Conservation (phyloP, 2,329 filamentous ascomycete species). For the Phaeophleospora eucalypticola region DNA sequence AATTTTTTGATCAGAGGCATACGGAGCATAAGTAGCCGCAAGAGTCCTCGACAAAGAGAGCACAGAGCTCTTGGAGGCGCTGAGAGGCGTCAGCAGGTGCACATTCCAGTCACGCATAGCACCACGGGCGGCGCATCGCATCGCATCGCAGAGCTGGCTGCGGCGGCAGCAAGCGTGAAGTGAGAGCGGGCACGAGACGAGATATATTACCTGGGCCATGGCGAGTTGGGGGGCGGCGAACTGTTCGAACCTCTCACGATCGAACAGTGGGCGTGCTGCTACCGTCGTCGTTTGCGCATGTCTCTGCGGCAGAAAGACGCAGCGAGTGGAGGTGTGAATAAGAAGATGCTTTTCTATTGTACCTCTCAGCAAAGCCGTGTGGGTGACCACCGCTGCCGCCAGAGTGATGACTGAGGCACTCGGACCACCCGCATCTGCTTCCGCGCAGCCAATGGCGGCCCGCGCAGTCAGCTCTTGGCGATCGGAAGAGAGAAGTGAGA, state of each 20-base stretch:
- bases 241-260: conserved; percentile 37
- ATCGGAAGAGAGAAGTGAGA: neutral
- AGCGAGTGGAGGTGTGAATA: conserved; percentile 10
- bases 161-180: no score
- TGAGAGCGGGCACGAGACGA: no score
- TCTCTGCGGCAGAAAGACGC: neutral
- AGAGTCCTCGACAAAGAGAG: conserved; percentile 80
- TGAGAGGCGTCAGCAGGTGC: conserved; percentile 44
- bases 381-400: neutral
- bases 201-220: conserved; percentile 4
- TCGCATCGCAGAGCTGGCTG: no score
- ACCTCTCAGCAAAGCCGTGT: neutral
- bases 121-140: neutral
- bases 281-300: conserved; percentile 31
- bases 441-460: neutral
- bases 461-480: neutral
- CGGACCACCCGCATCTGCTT: neutral
- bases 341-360: conserved; percentile 2
- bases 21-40: conserved; percentile 92
- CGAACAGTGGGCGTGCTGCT: conserved; percentile 29
- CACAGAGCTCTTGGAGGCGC: conserved; percentile 81
- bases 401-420: neutral
- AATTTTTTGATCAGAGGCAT: conserved; percentile 41
- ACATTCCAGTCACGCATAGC: conserved; percentile 9
- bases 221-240: conserved; percentile 9